Percentiles rank a stretch among this genome's conserved stretches.
Conservation (phyloP, 352 stramenopile species). For the Poterioochromonas sp. region DNA sequence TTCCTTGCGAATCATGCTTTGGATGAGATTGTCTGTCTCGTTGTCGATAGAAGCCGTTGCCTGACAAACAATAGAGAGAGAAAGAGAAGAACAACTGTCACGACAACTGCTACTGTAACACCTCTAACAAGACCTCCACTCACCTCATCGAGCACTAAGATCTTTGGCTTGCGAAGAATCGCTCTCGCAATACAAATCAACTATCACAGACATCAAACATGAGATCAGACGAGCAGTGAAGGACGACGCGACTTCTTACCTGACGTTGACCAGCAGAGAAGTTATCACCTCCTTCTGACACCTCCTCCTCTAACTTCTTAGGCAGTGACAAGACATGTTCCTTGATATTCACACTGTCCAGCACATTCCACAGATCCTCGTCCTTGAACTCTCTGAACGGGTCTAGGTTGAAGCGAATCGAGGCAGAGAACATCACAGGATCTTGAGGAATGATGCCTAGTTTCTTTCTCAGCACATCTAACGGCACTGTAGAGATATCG, state of each 20-base stretch:
- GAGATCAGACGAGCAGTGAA: not conserved
- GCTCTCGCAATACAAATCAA: conserved; percentile 87
- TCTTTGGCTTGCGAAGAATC: conserved; percentile 67
- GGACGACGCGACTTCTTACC: not conserved
- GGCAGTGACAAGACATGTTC: not conserved
- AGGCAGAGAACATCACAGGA: conserved; percentile 79
- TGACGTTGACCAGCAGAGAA: conserved; percentile 86
- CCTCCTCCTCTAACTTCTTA: conserved; percentile 49
- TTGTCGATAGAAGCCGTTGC: conserved; percentile 73
- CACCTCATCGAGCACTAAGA: conserved; percentile 90
- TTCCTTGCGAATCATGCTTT: conserved; percentile 58
- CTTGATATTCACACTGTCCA: not conserved
- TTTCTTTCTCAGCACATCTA: conserved; percentile 60
- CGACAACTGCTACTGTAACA: too few relatives aligned
- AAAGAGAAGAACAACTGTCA: too few relatives aligned
- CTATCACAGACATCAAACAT: not conserved
- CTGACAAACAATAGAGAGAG: too few relatives aligned
- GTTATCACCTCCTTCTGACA: conserved; percentile 79
- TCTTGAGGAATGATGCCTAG: conserved; percentile 84
- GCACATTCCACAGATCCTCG: conserved; percentile 55
- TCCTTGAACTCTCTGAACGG: conserved; percentile 58
- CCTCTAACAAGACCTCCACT: too few relatives aligned
- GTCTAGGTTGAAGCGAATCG: conserved; percentile 75
- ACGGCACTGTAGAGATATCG: conserved; percentile 59
- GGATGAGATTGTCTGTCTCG: conserved; percentile 68